phyloP scores from a whole-genome alignment of 2,329 filamentous ascomycete genomes.

The Verticillium tricorpus region DNA sequence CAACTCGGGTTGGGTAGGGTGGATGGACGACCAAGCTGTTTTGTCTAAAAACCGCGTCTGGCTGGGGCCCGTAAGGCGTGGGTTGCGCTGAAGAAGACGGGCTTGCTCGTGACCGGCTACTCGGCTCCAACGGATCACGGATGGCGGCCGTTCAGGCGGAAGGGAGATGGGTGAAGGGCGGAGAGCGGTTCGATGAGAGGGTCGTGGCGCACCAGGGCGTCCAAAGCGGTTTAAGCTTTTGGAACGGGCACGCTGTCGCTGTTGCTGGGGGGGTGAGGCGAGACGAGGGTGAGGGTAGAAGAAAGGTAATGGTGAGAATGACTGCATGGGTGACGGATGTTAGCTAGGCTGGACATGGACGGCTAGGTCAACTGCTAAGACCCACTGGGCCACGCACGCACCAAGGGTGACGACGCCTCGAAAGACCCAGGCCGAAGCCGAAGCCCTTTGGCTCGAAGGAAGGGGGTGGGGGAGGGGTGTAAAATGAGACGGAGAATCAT shows the following conservation, averaged over 20 bases:
- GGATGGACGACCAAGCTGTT: not conserved
- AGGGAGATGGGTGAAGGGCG: not conserved
- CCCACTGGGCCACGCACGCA: slow-evolving; percentile 2
- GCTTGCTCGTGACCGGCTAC: not conserved
- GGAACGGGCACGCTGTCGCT: not conserved
- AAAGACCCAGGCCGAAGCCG: not conserved
- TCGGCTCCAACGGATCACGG: not conserved
- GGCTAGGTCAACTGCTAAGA: not conserved
- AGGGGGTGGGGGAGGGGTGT: not conserved
- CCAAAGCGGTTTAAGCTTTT: slow-evolving; percentile 5
- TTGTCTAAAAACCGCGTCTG: not conserved
- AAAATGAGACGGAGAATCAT: not conserved
- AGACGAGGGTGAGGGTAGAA: slow-evolving; percentile 1
- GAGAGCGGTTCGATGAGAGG: not conserved
- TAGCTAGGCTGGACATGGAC: not conserved
- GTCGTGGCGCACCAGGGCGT: not conserved
- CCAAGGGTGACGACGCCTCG: slow-evolving; percentile 3
- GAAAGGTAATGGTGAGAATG: slow-evolving; percentile 2
- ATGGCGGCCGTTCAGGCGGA: not conserved
- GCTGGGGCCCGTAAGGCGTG: not conserved
- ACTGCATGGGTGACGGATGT: slow-evolving; percentile 2
- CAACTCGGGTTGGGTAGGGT: not conserved
- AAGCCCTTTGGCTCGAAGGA: not conserved
- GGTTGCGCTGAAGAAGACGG: not conserved
- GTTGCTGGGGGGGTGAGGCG: not conserved